Conservation (phyloP, 345 rosid species). For the Sapria himalayana region DNA sequence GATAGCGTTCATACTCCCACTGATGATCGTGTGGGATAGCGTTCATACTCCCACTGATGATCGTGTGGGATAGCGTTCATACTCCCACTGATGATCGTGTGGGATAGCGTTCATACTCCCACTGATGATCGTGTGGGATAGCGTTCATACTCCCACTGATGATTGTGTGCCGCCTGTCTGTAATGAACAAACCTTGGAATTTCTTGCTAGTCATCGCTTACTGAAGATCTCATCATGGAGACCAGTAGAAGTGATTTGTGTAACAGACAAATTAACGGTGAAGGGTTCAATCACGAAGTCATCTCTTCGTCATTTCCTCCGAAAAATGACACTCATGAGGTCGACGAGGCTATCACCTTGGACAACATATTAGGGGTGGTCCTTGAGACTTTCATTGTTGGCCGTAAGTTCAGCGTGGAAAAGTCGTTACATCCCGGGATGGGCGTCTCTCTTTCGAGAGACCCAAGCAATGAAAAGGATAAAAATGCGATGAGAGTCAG, state of each 20-base stretch:
- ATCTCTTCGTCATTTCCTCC: slow-evolving; percentile 9
- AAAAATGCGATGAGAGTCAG: slow-evolving; percentile 57
- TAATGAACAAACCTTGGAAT: background rate
- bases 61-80: too few species aligned
- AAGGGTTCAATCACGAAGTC: slow-evolving; percentile 7
- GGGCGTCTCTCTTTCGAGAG: slow-evolving; percentile 36
- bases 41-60: slow-evolving; percentile 5
- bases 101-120: too few species aligned
- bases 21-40: slow-evolving; percentile 4
- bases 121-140: slow-evolving; percentile 3
- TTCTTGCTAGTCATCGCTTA: too few species aligned
- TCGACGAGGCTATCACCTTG: slow-evolving; percentile 3
- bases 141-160: slow-evolving; percentile 1
- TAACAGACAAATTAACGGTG: slow-evolving; percentile 7
- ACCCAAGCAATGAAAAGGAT: slow-evolving; percentile 54
- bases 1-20: too few species aligned
- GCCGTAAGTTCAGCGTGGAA: slow-evolving; percentile 58
- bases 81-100: slow-evolving; percentile 3
- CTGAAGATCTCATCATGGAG: too few species aligned
- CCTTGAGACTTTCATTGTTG: slow-evolving; percentile 62
- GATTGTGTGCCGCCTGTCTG: slow-evolving; percentile 7
- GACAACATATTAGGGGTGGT: slow-evolving; percentile 15
- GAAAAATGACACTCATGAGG: slow-evolving; percentile 8
- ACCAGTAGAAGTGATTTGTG: slow-evolving; percentile 1
- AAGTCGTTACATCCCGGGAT: slow-evolving; percentile 26